Evolutionary conservation across 176 grass and related monocot genomes (phyloP), one percentile per base, ranked within the genome.

Genomic region (Phyllostachys edulis): DNA sequence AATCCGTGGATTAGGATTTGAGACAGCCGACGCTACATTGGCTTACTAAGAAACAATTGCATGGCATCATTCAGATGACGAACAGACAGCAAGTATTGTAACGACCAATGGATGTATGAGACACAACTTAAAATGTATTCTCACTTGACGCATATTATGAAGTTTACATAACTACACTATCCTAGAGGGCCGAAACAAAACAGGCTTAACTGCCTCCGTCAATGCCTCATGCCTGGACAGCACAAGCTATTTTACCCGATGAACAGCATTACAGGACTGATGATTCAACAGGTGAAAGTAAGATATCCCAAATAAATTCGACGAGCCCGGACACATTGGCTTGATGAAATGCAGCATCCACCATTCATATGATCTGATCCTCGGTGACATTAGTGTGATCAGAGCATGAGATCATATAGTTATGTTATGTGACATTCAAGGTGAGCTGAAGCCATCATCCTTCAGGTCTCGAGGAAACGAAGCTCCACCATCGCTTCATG

Each of bases 401-500:
- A 5, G 17, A 44, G 36, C 17, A 15, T 17, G 38, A 73, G 60
- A 73, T 20, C 16, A 44, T 13, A 12, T 34, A 20, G n/a, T n/a
- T 66, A 68, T 75, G 71, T 54, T 21, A 69, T 29, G 47, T 49
- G 26, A 26, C 4, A 44, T 37, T 88, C 61, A 7, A 16, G 18
- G 11, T 63, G 44, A 76, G 42, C 47, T 51, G 56, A 41, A 55
- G n/a, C 26, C 42, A 46, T 29, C 26, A 14, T 64, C 14, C 27
- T 81, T 97, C 82, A 94, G 74, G 70, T 55, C 81, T 98, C 96
- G 5, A 89, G 90, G 87, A 98, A 98, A 5, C 96, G 85, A 56
- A 98, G 93, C 74, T 95, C 91, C 77, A 98, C 83, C 91, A 95
- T 98, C 55, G 83, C 93, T 69, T 95, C 96, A 65, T 93, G 82